Base-by-base conservation (phyloP, 768 basidiomycete genomes). In the Paxillus ammoniavirescens region DNA sequence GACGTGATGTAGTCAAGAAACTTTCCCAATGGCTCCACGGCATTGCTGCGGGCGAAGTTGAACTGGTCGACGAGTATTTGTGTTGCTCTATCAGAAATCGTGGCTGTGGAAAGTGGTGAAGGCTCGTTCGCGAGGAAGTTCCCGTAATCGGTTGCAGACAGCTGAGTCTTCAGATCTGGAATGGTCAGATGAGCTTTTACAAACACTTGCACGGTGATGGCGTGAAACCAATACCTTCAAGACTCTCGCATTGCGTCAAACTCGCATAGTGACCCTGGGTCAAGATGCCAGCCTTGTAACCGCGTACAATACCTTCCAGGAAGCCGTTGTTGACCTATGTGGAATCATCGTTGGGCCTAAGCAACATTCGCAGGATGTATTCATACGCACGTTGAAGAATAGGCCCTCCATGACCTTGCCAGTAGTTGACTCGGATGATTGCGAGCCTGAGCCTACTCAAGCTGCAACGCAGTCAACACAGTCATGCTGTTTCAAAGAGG, bases 1-100 rank as follows among this genome's bases (percentile, higher is more conserved):
- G 73, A 98, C 90, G 95, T 98, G 74, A 99, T 91, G 71, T 98
- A 99, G 65, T 98, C 97, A 56, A 99, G 77, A 69, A 99, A 98
- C 64, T 87, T 96, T 67, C 83, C 82, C 52, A 99, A 72, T 1
- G 96, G 93, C 55, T 91, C 88, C 28, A 94, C 91, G 5, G 97
- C 87, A 72, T 98, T 98, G 62, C 77, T 88, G 52, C 92, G 79
- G 53, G 98, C 73, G 70, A 89, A 98, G 72, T 95, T 92, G 82
- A 99, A 98, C 71, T 98, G 97, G 70, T 97, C 90, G 28, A 99
- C 95, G 31, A 99, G 84, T 57, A 91, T 79, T 67, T 94, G 89
- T 2, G 94, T 98, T 28, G 97, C 96, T 73, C 89, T 94, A 74
- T 96, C 95, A n/a, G 92, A 83, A 66, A 98, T 98, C 46, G 92